Conservation (phyloP, 208 protist species). For the Trypanosomatidae sp. region DNA sequence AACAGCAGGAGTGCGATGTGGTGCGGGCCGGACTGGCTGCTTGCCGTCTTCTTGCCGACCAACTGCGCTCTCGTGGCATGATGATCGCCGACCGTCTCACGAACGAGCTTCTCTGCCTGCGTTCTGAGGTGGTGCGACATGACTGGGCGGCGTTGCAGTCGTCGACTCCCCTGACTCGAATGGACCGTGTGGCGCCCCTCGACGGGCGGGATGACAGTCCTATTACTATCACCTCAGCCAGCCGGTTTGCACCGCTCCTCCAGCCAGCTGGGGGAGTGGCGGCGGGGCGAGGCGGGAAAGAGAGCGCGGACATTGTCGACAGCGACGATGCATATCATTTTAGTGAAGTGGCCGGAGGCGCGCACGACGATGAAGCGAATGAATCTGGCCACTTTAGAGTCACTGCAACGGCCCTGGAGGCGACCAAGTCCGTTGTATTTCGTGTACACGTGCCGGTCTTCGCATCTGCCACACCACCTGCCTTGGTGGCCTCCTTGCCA, state of each 20-base stretch:
- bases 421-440: conserved; percentile 13
- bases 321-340: neutral
- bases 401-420: neutral
- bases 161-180: conserved; percentile 22
- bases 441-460: conserved; percentile 27
- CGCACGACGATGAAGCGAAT: neutral
- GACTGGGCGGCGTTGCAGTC: conserved; percentile 13
- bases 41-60: conserved; percentile 12
- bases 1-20: neutral
- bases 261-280: too few relatives aligned
- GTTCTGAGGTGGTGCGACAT: conserved; percentile 17
- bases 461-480: conserved; percentile 8
- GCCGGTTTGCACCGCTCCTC: neutral
- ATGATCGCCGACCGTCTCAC: conserved; percentile 19
- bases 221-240: neutral
- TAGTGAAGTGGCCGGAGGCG: neutral
- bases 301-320: neutral
- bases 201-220: neutral
- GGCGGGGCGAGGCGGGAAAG: neutral
- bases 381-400: neutral
- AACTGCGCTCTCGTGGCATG: conserved; percentile 6
- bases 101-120: conserved; percentile 25
- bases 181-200: conserved; percentile 11
- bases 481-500: neutral
- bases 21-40: conserved; percentile 3